Base-by-base conservation (phyloP, 768 basidiomycete genomes). In the Podaxis sp. region DNA sequence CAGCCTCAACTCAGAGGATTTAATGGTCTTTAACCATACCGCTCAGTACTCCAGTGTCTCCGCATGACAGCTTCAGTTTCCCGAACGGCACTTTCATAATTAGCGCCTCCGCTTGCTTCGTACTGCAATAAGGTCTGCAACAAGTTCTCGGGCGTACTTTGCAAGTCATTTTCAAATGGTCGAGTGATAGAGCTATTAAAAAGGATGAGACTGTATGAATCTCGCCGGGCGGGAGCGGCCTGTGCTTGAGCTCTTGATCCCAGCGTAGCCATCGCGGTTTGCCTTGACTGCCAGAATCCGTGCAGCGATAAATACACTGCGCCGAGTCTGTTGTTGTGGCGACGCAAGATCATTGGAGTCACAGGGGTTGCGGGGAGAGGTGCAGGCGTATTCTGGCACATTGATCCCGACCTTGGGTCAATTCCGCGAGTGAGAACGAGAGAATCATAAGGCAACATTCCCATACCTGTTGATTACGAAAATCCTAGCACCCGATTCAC, bases 271-370 rank as follows among this genome's bases (percentile, higher is more conserved):
- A 78, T 55, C 2, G 80, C 79, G 13, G 76, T 71, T 11, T 78
- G 74, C 2, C 86, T 78, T 0, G 87, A 79, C 13, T 72, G 64
- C 86, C 87, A 88, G 68, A 88, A 88, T 15, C 75, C 73, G 58
- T 84, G 69, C 8, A 87, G 66, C 0, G 86, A 80, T 0, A 85
- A 83, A 44, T 81, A 82, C 0, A 87, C 87, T 0, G 87, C 85
- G 0, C 86, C 86, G 17, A 86, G 76, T 33, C 86, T 73, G 64
- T 88, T 82, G 62, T 84, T 69, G 44, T 74, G 72, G 0, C 58
- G 65, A 12, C 68, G 69, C 22, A 56, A 38, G 37, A 62, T 62
- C 13, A 37, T 26, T 24, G 54, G 61, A 28, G 61, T 62, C n/a
- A 62, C 61, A 4, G 66, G 82, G 1, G 82, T 79, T 50, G 77